Base-by-base conservation (phyloP, 495 filamentous ascomycete genomes). In the Halenospora varia region DNA sequence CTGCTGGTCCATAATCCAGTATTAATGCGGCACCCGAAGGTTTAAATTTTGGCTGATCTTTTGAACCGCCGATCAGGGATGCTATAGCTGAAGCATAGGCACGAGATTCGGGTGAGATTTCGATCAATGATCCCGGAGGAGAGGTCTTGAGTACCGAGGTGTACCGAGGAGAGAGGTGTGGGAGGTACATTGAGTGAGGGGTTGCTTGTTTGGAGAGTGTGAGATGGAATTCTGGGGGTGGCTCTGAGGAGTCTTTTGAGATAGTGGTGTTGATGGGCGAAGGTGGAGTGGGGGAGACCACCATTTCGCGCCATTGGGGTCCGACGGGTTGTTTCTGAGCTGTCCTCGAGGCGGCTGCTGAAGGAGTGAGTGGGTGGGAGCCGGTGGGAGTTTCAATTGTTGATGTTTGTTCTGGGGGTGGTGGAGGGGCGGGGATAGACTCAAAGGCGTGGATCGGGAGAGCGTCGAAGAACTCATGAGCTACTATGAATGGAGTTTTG, bases 401-500 rank as follows among this genome's bases (percentile, higher is more conserved):
- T 66, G 71, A 45, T 15, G 77, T 70, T 25, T 77, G 70, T 42
- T 56, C 49, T 64, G 72, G 61, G 57, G 75, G 67, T 56, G 71
- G 70, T 25, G 78, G 70, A 42, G 81, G 72, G 26, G n/a, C n/a
- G n/a, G n/a, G n/a, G n/a, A 91, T 71, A 22, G 86, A 86, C 66
- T 96, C 86, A 71, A 98, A 98, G 57, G 90, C 88, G 71, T 98
- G 91, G 65, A 98, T 96, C 39, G 94, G 94, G 4, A 97, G 87
- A n/a, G 94, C 94, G 66, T 98, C 94, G 71, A 98, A 97, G 77
- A 98, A 97, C 68, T 98, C 94, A 68, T 98, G 94, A 10, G 93
- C 94, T 35, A 97, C 81, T 50, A 97, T 94, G 71, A 96, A 94
- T 1, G 94, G 92, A 15, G 85, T 89, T 63, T 89, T 91, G 56